A percentile compares a stretch with the other conserved stretches of the same genome.
Evolutionary conservation across 1,284 basidiomycete species (phyloP).

Genomic region (Mrakiaceae sp.): DNA sequence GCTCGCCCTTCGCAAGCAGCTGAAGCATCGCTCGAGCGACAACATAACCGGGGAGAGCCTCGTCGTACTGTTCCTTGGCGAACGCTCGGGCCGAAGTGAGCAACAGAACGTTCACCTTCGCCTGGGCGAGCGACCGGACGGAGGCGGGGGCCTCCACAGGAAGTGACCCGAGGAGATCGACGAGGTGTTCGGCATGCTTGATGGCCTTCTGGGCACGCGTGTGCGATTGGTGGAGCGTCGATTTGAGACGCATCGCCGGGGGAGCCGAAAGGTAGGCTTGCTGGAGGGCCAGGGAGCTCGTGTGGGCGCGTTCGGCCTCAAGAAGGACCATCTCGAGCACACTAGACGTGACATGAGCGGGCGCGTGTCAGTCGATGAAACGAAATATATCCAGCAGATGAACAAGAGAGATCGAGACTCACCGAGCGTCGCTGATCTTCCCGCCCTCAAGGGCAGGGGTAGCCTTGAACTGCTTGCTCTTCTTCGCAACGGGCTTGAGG

Average conservation of each 20-base stretch:
- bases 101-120: slow-evolving; percentile 35
- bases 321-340: slow-evolving; percentile 67
- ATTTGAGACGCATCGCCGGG: slow-evolving; percentile 7
- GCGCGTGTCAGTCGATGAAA: neutral
- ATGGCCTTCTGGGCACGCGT: slow-evolving; percentile 45
- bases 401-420: slow-evolving; percentile 32
- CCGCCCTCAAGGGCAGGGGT: slow-evolving; percentile 52
- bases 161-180: slow-evolving; percentile 45
- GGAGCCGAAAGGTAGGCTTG: slow-evolving; percentile 5
- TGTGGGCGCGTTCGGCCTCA: slow-evolving; percentile 85
- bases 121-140: slow-evolving; percentile 30
- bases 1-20: slow-evolving; percentile 52
- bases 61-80: slow-evolving; percentile 56
- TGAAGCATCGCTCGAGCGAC: slow-evolving; percentile 68
- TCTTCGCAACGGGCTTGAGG: slow-evolving; percentile 42
- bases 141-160: slow-evolving; percentile 18
- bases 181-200: slow-evolving; percentile 52
- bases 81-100: slow-evolving; percentile 37
- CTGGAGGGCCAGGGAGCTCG: slow-evolving; percentile 70
- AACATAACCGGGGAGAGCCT: slow-evolving; percentile 62
- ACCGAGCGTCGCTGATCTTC: slow-evolving; percentile 67
- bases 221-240: slow-evolving; percentile 35
- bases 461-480: slow-evolving; percentile 66
- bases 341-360: slow-evolving; percentile 19
- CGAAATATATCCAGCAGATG: neutral